phyloP scores from a whole-genome alignment of 805 yeast species.

The Blastobotrys chiropterorum region DNA sequence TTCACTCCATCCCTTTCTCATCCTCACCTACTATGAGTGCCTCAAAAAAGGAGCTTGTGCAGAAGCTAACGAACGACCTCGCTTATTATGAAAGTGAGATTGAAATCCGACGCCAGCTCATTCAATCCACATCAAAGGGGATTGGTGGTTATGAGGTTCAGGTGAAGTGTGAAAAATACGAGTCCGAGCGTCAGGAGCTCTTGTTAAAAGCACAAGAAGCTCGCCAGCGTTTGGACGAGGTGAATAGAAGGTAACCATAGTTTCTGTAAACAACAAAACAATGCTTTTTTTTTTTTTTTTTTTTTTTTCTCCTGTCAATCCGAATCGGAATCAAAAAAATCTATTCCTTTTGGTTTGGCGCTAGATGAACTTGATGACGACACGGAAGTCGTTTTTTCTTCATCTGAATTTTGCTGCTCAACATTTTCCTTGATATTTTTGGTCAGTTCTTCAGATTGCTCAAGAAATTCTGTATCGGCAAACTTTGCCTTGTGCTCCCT shows the following conservation, averaged over 20 bases:
- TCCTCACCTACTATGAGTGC: neutral
- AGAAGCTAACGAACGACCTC: neutral
- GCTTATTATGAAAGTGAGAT: neutral
- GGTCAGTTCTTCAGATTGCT: constrained; percentile 35
- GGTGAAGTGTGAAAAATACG: neutral
- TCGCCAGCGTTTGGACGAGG: neutral
- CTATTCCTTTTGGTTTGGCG: constrained; percentile 4
- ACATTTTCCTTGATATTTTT: constrained; percentile 32
- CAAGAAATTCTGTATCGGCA: constrained; percentile 35
- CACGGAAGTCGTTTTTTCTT: neutral
- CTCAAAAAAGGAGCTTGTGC: neutral
- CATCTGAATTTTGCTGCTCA: neutral
- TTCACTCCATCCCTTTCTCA: constrained; percentile 3
- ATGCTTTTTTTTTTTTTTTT: neutral
- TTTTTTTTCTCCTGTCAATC: neutral
- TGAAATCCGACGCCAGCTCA: neutral
- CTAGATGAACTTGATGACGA: neutral
- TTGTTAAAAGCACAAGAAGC: neutral
- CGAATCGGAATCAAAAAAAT: constrained; percentile 7
- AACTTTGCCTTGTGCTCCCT: constrained; percentile 27
- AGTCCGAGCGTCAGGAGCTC: neutral
- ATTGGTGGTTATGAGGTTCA: neutral
- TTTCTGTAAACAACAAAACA: neutral
- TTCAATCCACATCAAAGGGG: neutral
- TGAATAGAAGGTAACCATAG: neutral